A percentile compares a stretch with the other conserved stretches of the same genome.
Conservation (phyloP, 352 stramenopile species). For the Globisporangium megalacanthum region DNA sequence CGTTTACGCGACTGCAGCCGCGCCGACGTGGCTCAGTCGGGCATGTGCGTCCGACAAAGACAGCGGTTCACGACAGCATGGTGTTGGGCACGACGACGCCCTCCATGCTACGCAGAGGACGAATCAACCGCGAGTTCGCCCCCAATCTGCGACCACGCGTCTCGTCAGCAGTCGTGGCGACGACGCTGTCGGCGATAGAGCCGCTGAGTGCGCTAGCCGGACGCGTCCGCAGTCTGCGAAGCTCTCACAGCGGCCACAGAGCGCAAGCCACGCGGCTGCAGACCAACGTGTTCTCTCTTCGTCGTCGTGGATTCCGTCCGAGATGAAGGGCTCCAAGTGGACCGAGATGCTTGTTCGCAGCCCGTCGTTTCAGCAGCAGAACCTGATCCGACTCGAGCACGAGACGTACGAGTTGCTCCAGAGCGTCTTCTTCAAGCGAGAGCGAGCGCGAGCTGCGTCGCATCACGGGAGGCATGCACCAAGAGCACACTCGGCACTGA, state of each 20-base stretch:
- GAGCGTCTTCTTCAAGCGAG: slow-evolving; percentile 26
- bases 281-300: not conserved
- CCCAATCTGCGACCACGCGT: slow-evolving; percentile 26
- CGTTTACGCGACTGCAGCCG: slow-evolving; percentile 12
- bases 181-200: not conserved
- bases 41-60: slow-evolving; percentile 7
- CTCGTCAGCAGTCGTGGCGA: not conserved
- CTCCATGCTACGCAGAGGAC: not conserved
- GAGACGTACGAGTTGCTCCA: slow-evolving; percentile 47
- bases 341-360: slow-evolving; percentile 34
- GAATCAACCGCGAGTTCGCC: slow-evolving; percentile 9
- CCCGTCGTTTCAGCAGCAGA: slow-evolving; percentile 31
- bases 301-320: not conserved
- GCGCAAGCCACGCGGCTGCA: not conserved
- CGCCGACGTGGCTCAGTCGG: slow-evolving; percentile 8
- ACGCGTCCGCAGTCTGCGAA: slow-evolving; percentile 15
- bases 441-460: slow-evolving; percentile 4
- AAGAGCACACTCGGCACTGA: not conserved
- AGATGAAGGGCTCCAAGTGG: slow-evolving; percentile 31
- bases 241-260: not conserved
- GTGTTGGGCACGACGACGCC: too few relatives aligned
- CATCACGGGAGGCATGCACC: not conserved
- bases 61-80: not conserved
- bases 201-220: not conserved
- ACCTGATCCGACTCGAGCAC: slow-evolving; percentile 24